Conservation (phyloP, 2,329 filamentous ascomycete species). For the Epichloe aotearoae region DNA sequence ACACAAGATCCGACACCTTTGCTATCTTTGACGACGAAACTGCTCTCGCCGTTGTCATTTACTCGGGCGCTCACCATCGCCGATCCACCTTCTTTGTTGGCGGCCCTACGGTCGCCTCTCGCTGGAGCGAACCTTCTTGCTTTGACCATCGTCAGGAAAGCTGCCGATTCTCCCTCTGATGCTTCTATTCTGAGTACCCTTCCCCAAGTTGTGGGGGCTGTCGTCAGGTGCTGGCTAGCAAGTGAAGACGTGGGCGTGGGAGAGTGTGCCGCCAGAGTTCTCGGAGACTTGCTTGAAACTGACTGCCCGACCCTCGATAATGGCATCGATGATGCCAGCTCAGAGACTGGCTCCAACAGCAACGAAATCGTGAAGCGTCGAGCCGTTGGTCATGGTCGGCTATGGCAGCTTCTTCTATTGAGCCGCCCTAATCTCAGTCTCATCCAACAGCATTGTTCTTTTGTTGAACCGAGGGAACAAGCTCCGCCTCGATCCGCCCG, state of each 20-base stretch:
- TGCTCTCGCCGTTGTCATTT: slow-evolving; percentile 41
- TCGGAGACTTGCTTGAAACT: slow-evolving; percentile 41
- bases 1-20: slow-evolving; percentile 36
- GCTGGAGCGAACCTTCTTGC: slow-evolving; percentile 45
- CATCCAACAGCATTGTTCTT: slow-evolving; percentile 25
- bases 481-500: slow-evolving; percentile 14
- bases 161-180: slow-evolving; percentile 32
- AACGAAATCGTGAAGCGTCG: slow-evolving; percentile 25
- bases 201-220: slow-evolving; percentile 32
- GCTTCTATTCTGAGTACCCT: slow-evolving; percentile 37
- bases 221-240: slow-evolving; percentile 40
- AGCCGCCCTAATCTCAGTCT: slow-evolving; percentile 30
- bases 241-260: slow-evolving; percentile 42
- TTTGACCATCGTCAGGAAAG: slow-evolving; percentile 43
- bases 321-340: background rate
- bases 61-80: slow-evolving; percentile 37
- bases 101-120: slow-evolving; percentile 39
- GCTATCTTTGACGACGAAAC: slow-evolving; percentile 40
- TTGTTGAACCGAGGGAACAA: slow-evolving; percentile 17
- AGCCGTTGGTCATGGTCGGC: slow-evolving; percentile 33
- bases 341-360: slow-evolving; percentile 13
- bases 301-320: slow-evolving; percentile 32
- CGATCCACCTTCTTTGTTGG: slow-evolving; percentile 35
- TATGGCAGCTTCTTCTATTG: slow-evolving; percentile 41
- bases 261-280: slow-evolving; percentile 34